Base-by-base conservation (phyloP, 345 rosid genomes). In the Lumnitzera littorea region DNA sequence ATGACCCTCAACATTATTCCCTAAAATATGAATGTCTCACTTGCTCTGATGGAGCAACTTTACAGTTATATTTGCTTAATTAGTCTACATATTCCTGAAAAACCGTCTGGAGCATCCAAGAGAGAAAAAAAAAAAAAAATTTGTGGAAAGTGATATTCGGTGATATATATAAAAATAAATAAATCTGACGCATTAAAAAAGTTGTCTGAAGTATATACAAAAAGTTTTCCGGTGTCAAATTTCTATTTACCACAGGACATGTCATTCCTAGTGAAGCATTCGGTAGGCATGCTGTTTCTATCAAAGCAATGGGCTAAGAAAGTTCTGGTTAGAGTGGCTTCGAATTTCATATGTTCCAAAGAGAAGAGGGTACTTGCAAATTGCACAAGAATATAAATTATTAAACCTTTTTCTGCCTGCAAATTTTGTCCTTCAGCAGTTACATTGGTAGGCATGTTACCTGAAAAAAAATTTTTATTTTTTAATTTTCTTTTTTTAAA, bases 31-130 rank as follows among this genome's bases (percentile, higher is more conserved):
- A 36, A 36, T 0, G 43, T 36, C 43, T 9, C 7, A 0, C 1
- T 36, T 36, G 36, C 7, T 29, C 36, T 29, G 7, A 36, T 5
- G 11, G 43, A 36, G 43, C 9, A 36, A 36, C 11, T 5, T 36
- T 16, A 48, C 59, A 36, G 60, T 48, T 41, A 14, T 20, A 13
- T 48, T 25, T 12, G 10, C 48, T 47, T 69, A 66, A 15, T 58
- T 5, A 50, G 65, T 47, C 51, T 15, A 50, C 24, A 49, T 70
- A 74, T 60, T 63, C 56, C 5, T 12, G 53, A 5, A 36, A 55
- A 55, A 1, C 51, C 20, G 29, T 11, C 43, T 62, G 68, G 70
- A 64, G 75, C 56, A 24, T 70, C 67, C 66, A 66, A 48, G 43
- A 47, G 50, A 60, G 56, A 5, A 27, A 27, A 36, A 9, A 36